Base-by-base conservation (phyloP, 139 green algal species). In the Diplosphaera chodatii region DNA sequence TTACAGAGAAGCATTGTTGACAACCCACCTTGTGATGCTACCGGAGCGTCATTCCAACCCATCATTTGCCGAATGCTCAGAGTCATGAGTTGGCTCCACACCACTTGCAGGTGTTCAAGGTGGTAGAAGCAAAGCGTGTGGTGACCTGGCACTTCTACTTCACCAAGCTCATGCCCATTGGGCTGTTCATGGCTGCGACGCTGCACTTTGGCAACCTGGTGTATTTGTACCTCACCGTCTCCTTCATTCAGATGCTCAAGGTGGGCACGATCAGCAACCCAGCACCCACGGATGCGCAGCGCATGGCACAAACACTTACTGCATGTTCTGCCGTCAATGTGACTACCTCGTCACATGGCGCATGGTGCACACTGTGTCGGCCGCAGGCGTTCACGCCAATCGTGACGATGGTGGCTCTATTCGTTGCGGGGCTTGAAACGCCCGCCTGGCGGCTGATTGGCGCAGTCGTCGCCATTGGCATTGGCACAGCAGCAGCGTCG, bases 321-420 rank as follows among this genome's bases (percentile, higher is more conserved):
- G n/a, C n/a, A n/a, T n/a, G n/a, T n/a, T n/a, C n/a, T n/a, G n/a
- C n/a, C n/a, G n/a, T n/a, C n/a, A n/a, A n/a, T n/a, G n/a, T n/a
- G n/a, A n/a, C n/a, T n/a, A n/a, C n/a, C n/a, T n/a, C n/a, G n/a
- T n/a, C n/a, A n/a, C n/a, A n/a, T n/a, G n/a, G n/a, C n/a, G n/a
- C n/a, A n/a, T n/a, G n/a, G n/a, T n/a, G n/a, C n/a, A n/a, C n/a
- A n/a, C n/a, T n/a, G n/a, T n/a, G n/a, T n/a, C n/a, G n/a, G n/a
- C n/a, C 37, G 64, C 74, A 94, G 77, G 89, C 89, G 4, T 94
- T 97, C 81, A 96, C 89, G 2, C 91, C 91, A 1, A 86, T 97
- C 28, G 88, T 95, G 31, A 96, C 91, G 0, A 96, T 97, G 91
- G 0, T 91, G 1, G 83, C 81, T 4, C 83, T 97, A 0, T 96